Conservation (phyloP, 2,329 filamentous ascomycete genomes). For the Lomentospora prolificans region DNA sequence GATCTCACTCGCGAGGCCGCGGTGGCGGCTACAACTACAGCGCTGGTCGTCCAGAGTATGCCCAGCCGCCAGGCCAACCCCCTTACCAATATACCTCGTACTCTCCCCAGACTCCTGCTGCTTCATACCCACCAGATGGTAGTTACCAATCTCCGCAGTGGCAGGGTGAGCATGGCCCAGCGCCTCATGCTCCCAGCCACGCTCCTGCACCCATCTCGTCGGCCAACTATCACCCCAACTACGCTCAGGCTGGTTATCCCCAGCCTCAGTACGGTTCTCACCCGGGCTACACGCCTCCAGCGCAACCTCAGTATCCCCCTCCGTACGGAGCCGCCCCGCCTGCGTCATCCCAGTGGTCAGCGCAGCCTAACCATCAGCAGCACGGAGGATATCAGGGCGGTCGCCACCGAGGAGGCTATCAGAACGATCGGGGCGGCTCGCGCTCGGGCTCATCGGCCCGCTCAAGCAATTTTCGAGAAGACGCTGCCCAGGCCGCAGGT, state of each 20-base stretch:
- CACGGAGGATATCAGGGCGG: constrained; percentile 1
- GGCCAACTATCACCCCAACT: constrained; percentile 49
- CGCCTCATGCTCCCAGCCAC: constrained; percentile 19
- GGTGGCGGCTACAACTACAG: constrained; percentile 28
- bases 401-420: constrained; percentile 22
- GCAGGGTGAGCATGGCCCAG: constrained; percentile 6
- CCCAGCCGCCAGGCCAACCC: constrained; percentile 12
- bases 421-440: constrained; percentile 33
- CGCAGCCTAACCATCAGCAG: constrained; percentile 4
- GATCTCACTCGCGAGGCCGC: constrained; percentile 21
- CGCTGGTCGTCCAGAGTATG: constrained; percentile 11
- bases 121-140: constrained; percentile 7
- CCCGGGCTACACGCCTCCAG: constrained; percentile 23
- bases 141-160: constrained; percentile 8
- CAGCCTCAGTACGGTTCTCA: constrained; percentile 26
- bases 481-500: background rate
- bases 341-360: constrained; percentile 2
- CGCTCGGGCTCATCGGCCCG: constrained; percentile 1
- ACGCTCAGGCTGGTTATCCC: constrained; percentile 37
- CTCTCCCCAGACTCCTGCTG: constrained; percentile 8
- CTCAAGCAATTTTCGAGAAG: constrained; percentile 1
- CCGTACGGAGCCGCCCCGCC: constrained; percentile 5
- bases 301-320: constrained; percentile 15
- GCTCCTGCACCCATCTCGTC: constrained; percentile 37
- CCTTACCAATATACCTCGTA: constrained; percentile 31